Base-by-base conservation (phyloP, 2,329 filamentous ascomycete species). In the Decorospora gaudefroyi region DNA sequence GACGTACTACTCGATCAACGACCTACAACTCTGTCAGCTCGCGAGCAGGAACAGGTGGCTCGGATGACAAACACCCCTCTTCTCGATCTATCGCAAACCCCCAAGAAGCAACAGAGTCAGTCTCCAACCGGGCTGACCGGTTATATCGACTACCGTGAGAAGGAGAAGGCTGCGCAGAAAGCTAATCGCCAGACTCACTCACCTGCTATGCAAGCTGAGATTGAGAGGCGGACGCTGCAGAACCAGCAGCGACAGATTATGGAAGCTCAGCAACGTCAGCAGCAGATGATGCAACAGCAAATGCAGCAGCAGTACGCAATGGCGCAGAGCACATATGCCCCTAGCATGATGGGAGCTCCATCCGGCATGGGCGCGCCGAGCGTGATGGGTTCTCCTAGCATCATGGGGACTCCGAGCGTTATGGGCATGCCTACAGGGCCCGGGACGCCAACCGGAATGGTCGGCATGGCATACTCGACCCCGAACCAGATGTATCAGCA, bases 31-130 rank as follows among this genome's bases (percentile, higher is more conserved):
- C 76, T 96, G n/a, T 90, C 88, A 13, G 90, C 90, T 12, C 83
- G 87, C 11, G 90, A 96, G 69, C 90, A 95, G 67, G 89, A 95
- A 70, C 86, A 95, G 56, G 80, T 95, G n/a, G 88, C 90, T 7
- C 83, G 87, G 25, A 78, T 89, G 57, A 95, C 90, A 0, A 87
- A 88, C 1, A 84, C 83, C 0, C 87, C 90, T 0, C 75, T 95
- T 35, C 80, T 95, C 57, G 83, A 81, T 46, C 75, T 95, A 65
- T 80, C 79, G 66, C 25, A 70, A 65, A 25, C 79, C 35, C 45
- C 61, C 4, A 79, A 78, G 39, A 58, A 68, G 25, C 26, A 53
- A 10, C 59, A 68, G 33, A 57, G 59, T 47, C 71, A 74, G 29
- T 74, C 75, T 40, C 72, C 76, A 7, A 66, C 78, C 21, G 81